These are phyloP conservation scores for Amaranthus palmeri DNA, from an alignment of 148 eudicot species.

Conservation along the genomic window DNA sequence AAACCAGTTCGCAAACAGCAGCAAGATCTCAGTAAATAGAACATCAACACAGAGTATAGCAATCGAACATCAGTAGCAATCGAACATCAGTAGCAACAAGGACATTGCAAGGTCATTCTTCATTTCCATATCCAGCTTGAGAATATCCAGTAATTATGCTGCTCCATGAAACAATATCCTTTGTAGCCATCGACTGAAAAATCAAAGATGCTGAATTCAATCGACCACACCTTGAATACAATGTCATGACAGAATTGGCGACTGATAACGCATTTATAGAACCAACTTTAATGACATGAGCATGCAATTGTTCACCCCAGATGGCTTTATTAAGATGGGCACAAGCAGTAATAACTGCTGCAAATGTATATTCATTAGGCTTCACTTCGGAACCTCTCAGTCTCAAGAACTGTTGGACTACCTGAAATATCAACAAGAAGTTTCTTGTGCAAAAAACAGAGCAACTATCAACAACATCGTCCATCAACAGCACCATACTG, in stretches of 20 bases:
- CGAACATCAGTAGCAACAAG: too few species aligned
- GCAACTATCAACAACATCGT: too few species aligned
- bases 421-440: too few species aligned
- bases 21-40: too few species aligned
- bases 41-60: too few species aligned
- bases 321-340: conserved; percentile 37
- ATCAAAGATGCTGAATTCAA: too few species aligned
- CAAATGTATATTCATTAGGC: conserved; percentile 75
- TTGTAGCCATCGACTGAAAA: conserved; percentile 45
- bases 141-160: conserved; percentile 67
- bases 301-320: conserved; percentile 70
- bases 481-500: too few species aligned
- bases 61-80: too few species aligned
- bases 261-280: conserved; percentile 49
- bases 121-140: conserved; percentile 66
- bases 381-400: conserved; percentile 50
- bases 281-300: conserved; percentile 51
- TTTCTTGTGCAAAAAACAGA: too few species aligned
- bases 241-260: conserved; percentile 63
- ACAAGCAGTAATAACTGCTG: conserved; percentile 60
- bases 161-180: conserved; percentile 79
- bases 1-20: too few species aligned
- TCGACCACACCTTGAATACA: too few species aligned
- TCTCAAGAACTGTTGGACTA: conserved; percentile 42
- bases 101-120: too few species aligned